Evolutionary conservation across 1,139 yeast genomes (phyloP), one percentile per base, ranked within the genome.

Genomic region (Saccharomyces hybrid): DNA sequence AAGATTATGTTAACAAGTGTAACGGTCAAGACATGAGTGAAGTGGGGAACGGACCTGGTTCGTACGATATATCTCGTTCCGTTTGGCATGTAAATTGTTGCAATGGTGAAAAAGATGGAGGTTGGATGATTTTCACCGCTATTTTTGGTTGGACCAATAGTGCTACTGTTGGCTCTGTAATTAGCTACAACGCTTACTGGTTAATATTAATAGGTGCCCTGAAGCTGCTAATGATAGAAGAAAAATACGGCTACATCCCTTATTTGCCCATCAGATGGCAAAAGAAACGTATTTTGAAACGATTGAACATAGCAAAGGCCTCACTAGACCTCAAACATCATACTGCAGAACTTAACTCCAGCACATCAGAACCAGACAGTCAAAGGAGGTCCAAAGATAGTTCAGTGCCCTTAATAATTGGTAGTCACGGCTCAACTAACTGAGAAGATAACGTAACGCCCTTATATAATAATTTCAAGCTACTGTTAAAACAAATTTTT

Each of bases 31-130:
- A 91, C 68, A 91, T 88, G 61, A 80, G 93, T 50, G 98, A 91
- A 72, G 81, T 82, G 9, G 98, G 98, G 5, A 80, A 83, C 53
- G 98, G 98, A 0, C 96, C 98, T 1, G 98, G 98, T 7, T 87
- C 97, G 1, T 91, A 91, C 71, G 95, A 91, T 69, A 82, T 91
- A 55, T 65, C 80, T 32, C 82, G 80, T 58, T 78, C 86, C 14
- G 88, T 91, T 1, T 91, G 98, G 98, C 98, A 91, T 73, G 97
- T 91, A 47, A 90, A 91, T 75, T 91, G 97, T 72, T 91, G 98
- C 74, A 89, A 89, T 70, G 97, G 97, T 20, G 83, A 86, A 62
- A 85, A 79, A 48, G 95, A 87, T 68, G 91, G 91, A 41, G 93
- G 96, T 59, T 91, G 97, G 97, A 89, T 88, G 85, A 78, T 91